These are phyloP conservation scores for Aspergillus melleus DNA, from an alignment of 2,329 filamentous ascomycete genomes.

Conservation along the genomic window DNA sequence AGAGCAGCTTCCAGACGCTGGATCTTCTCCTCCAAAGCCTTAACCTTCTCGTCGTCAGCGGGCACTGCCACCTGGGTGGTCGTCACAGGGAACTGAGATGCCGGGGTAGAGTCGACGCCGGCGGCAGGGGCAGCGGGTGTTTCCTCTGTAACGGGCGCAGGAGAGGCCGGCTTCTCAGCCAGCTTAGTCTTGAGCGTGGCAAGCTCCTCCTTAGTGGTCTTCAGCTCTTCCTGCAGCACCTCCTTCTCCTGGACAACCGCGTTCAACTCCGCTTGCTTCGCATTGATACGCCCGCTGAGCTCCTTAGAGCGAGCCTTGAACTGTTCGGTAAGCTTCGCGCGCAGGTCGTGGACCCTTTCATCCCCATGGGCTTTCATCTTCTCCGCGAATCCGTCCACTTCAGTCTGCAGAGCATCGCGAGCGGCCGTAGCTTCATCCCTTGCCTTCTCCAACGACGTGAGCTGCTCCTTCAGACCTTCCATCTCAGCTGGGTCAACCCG, in stretches of 20 bases:
- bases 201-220: constrained; percentile 62
- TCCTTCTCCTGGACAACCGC: constrained; percentile 62
- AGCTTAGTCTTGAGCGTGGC: constrained; percentile 51
- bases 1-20: constrained; percentile 52
- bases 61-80: constrained; percentile 24
- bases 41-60: constrained; percentile 57
- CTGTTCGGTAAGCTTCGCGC: constrained; percentile 47
- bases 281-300: constrained; percentile 62
- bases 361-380: constrained; percentile 47
- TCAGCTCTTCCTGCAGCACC: constrained; percentile 66
- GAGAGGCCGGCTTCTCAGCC: constrained; percentile 42
- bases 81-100: constrained; percentile 31
- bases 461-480: constrained; percentile 79
- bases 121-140: constrained; percentile 54
- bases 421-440: constrained; percentile 63
- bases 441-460: constrained; percentile 66
- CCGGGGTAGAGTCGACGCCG: constrained; percentile 31
- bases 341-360: constrained; percentile 52
- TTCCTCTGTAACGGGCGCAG: constrained; percentile 48
- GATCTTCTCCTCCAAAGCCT: constrained; percentile 63
- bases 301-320: constrained; percentile 61
- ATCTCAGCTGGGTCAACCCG: constrained; percentile 91
- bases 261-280: constrained; percentile 52
- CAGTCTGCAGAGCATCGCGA: constrained; percentile 51
- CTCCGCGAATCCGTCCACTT: constrained; percentile 50